A percentile compares a stretch with the other conserved stretches of the same genome.
Evolutionary conservation across 805 yeast genomes (phyloP).

Genomic region (Kuraishia ogatae): DNA sequence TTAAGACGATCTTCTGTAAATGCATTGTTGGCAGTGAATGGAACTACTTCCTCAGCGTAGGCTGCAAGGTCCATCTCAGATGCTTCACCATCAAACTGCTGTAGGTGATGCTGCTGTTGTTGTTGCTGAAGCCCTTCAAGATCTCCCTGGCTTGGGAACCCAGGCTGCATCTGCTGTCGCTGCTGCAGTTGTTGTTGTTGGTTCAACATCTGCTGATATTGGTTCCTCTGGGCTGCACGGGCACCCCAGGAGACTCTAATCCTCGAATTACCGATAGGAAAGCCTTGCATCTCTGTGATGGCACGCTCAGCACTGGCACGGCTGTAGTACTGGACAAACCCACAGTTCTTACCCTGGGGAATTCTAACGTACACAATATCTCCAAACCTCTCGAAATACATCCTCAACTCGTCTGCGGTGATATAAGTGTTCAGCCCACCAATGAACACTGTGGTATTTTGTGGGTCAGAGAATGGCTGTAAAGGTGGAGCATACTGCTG

Average conservation of each 20-base stretch:
- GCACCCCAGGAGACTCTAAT: slow-evolving; percentile 84
- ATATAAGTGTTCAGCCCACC: slow-evolving; percentile 59
- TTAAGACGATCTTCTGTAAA: slow-evolving; percentile 30
- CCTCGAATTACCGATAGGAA: slow-evolving; percentile 70
- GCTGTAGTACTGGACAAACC: slow-evolving; percentile 75
- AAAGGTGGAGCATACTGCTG: slow-evolving; percentile 33
- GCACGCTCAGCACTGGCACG: slow-evolving; percentile 82
- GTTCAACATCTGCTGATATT: slow-evolving; percentile 16
- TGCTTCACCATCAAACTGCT: slow-evolving; percentile 2
- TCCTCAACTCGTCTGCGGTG: slow-evolving; percentile 52
- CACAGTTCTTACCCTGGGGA: slow-evolving; percentile 72
- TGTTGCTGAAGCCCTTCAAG: slow-evolving; percentile 5
- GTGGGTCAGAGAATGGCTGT: slow-evolving; percentile 65
- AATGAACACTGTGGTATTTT: slow-evolving; percentile 68
- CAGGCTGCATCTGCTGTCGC: slow-evolving; percentile 9
- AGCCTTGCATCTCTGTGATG: slow-evolving; percentile 82
- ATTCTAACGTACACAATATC: slow-evolving; percentile 69
- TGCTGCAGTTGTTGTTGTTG: slow-evolving; percentile 2
- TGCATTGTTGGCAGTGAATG: slow-evolving; percentile 7
- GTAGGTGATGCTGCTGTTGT: slow-evolving; percentile 10
- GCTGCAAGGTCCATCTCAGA: slow-evolving; percentile 10
- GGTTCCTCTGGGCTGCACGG: slow-evolving; percentile 37
- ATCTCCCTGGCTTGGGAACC: background rate
- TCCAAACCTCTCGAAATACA: slow-evolving; percentile 61
- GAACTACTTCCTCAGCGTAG: slow-evolving; percentile 26